Percentiles rank a stretch among this genome's conserved stretches.
phyloP scores from a whole-genome alignment of 306 rosid genomes.

The Nissolia schottii region DNA sequence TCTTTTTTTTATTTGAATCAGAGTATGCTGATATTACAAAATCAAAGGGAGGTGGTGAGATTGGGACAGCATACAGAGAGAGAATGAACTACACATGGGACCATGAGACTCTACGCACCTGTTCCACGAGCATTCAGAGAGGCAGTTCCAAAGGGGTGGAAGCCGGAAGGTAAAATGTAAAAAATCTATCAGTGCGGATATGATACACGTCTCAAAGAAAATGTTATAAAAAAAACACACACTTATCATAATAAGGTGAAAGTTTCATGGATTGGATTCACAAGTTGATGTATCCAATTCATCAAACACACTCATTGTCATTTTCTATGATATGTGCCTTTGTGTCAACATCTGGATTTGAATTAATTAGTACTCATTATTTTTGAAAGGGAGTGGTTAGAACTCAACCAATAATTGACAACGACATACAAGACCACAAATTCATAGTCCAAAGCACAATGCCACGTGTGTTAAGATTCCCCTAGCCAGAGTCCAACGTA shows the following conservation, averaged over 20 bases:
- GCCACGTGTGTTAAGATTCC: not conserved
- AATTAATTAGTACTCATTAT: too few species aligned
- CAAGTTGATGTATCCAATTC: too few species aligned
- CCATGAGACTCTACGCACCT: conserved; percentile 41
- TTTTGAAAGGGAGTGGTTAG: not conserved
- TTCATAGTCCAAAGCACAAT: conserved; percentile 11
- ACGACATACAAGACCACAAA: conserved; percentile 26
- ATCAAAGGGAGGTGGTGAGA: conserved; percentile 24
- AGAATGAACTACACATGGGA: conserved; percentile 46
- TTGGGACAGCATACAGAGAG: conserved; percentile 39
- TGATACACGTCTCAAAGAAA: not conserved
- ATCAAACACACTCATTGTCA: too few species aligned
- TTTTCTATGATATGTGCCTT: too few species aligned
- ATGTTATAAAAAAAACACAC: not conserved
- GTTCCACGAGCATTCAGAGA: conserved; percentile 39
- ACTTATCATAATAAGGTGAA: too few species aligned
- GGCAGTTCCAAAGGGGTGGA: conserved; percentile 47
- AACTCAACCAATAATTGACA: not conserved
- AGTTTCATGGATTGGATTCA: too few species aligned
- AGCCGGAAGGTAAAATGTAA: too few species aligned
- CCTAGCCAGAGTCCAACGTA: too few species aligned
- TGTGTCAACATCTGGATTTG: too few species aligned
- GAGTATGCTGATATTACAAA: conserved; percentile 28
- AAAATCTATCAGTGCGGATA: not conserved
- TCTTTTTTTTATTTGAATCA: conserved; percentile 19